Conservation (phyloP, 352 stramenopile genomes). For the Pythium dissimile region DNA sequence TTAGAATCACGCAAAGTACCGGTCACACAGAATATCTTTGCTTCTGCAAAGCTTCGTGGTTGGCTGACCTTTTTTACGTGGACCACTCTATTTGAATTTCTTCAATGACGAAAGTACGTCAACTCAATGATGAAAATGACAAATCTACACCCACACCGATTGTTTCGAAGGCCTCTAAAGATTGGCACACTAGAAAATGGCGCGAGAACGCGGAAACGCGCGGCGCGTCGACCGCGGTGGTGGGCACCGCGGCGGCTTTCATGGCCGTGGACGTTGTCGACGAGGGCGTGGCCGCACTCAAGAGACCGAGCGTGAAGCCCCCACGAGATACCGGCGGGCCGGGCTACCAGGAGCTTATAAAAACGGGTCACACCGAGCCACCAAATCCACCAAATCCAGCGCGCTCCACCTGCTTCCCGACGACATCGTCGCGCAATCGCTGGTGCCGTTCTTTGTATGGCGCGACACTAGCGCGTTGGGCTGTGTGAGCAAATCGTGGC, state of each 20-base stretch:
- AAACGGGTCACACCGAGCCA: background rate
- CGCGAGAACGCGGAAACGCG: background rate
- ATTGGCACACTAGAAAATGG: background rate
- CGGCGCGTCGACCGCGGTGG: background rate
- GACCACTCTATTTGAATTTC: background rate
- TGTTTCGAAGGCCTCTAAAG: no score
- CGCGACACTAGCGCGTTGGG: conserved; percentile 35
- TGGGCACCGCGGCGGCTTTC: background rate
- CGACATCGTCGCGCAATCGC: conserved; percentile 37
- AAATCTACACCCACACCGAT: background rate
- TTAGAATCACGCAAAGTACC: no score
- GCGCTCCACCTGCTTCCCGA: conserved; percentile 25
- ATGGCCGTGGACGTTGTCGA: background rate
- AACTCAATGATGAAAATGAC: no score
- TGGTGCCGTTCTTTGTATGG: conserved; percentile 49
- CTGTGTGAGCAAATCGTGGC: conserved; percentile 29
- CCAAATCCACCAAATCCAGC: background rate
- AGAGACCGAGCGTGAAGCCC: no score
- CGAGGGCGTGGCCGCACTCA: background rate
- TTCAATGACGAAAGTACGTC: no score
- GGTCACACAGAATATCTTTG: no score
- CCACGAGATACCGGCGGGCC: no score
- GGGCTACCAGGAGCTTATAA: no score
- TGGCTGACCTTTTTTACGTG: no score
- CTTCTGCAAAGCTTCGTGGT: no score